A percentile compares a stretch with the other conserved stretches of the same genome.
Evolutionary conservation across 208 protist genomes (phyloP).

Genomic region (Acanthamoeba culbertsoni): DNA sequence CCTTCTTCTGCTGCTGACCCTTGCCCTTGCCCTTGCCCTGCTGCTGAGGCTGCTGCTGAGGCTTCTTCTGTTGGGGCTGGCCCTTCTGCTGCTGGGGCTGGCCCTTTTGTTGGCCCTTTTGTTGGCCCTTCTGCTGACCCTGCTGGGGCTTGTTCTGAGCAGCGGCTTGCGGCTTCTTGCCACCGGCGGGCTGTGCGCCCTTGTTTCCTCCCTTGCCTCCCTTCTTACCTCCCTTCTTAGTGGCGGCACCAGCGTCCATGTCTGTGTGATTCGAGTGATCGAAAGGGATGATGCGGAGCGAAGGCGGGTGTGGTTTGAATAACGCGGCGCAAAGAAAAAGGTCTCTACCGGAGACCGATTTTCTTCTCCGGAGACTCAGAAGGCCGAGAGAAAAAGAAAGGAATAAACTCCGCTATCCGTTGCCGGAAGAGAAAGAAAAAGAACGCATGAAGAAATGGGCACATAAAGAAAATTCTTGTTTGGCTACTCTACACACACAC

Average conservation of each 20-base stretch:
- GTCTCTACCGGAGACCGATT: neutral
- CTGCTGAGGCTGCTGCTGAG: neutral
- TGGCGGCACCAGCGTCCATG: neutral
- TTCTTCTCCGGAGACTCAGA: no score
- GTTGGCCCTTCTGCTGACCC: neutral
- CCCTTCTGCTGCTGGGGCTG: neutral
- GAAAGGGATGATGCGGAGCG: neutral
- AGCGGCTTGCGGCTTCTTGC: neutral
- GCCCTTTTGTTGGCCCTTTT: neutral
- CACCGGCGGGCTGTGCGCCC: neutral
- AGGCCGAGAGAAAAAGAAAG: no score
- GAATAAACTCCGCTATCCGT: no score
- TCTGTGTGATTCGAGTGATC: no score
- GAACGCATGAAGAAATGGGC: no score
- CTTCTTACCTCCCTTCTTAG: neutral
- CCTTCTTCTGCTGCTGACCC: neutral
- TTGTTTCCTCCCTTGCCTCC: neutral
- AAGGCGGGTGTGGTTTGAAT: neutral
- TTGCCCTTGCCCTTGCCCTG: neutral
- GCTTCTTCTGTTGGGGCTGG: neutral
- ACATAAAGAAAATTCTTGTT: no score
- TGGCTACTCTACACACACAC: no score
- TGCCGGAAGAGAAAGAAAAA: no score
- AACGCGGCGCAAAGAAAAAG: neutral
- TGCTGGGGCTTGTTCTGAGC: neutral